These are phyloP conservation scores for Gleditsia sinensis DNA, from an alignment of 306 rosid genomes.

Conservation along the genomic window DNA sequence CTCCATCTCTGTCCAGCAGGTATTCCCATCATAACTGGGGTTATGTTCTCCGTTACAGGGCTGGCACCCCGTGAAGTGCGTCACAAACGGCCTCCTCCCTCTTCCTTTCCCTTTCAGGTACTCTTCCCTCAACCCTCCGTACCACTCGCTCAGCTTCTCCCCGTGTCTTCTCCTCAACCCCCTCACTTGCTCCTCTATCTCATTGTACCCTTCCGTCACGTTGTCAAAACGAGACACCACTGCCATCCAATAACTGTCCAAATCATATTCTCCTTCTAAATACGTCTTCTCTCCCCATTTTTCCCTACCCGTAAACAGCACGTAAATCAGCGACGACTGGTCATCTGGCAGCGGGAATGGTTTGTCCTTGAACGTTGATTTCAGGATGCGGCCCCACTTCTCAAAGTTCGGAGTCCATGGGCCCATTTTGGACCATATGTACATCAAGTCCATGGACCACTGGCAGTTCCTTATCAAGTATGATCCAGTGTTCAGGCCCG, in stretches of 20 bases:
- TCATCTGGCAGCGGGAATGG: slow-evolving; percentile 40
- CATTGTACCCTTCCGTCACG: slow-evolving; percentile 5
- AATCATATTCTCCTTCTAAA: slow-evolving; percentile 34
- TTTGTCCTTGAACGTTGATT: slow-evolving; percentile 38
- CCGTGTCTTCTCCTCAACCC: slow-evolving; percentile 45
- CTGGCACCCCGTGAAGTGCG: slow-evolving; percentile 67
- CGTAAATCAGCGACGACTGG: slow-evolving; percentile 42
- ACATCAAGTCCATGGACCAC: slow-evolving; percentile 53
- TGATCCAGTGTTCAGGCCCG: slow-evolving; percentile 43
- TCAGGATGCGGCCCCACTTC: slow-evolving; percentile 39
- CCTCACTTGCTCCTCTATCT: slow-evolving; percentile 22
- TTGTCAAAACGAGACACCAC: slow-evolving; percentile 20
- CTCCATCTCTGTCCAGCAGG: slow-evolving; percentile 49
- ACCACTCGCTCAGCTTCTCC: slow-evolving; percentile 36
- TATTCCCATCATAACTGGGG: slow-evolving; percentile 33
- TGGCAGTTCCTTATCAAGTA: slow-evolving; percentile 47
- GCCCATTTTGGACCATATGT: slow-evolving; percentile 54
- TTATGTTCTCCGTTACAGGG: slow-evolving; percentile 54
- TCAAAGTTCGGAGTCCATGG: slow-evolving; percentile 26
- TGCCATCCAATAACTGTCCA: slow-evolving; percentile 45
- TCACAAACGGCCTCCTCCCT: slow-evolving; percentile 45
- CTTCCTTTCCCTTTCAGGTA: slow-evolving; percentile 19
- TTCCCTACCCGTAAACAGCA: not conserved
- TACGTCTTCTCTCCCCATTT: slow-evolving; percentile 45
- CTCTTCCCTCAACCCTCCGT: slow-evolving; percentile 34